Base-by-base conservation (phyloP, 106 monocot species). In the Dioscorea dumetorum region DNA sequence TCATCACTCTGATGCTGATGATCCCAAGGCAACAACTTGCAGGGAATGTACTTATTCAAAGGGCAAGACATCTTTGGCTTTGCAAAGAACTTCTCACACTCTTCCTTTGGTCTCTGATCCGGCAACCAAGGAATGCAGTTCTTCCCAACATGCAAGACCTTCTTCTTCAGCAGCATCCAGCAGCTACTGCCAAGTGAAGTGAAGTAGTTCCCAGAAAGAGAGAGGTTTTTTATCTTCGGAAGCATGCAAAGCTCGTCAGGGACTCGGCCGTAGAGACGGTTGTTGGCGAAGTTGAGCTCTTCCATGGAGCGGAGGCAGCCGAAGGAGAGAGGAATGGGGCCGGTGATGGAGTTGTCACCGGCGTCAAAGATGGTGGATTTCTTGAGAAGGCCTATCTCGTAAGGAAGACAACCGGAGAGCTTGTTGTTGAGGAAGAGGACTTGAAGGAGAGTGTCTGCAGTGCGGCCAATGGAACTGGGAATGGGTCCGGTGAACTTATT, bases 241-340 rank as follows among this genome's bases (percentile, higher is more conserved):
- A 14, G 19, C 66, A 24, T 53, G 74, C 81, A 88, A 12, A 84
- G 65, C 0, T 12, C 35, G 18, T 88, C 84, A 17, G 84, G 88
- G 48, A 88, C 70, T 17, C 19, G 14, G 3, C 84, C 88, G 76
- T 81, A 88, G 8, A 89, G 61, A 24, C 56, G 51, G 24, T 89
- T 89, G 3, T 64, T 72, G 5, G 89, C 89, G 34, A 89, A 70
- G 65, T 85, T 89, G 62, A 89, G 82, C 69, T 85, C 80, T 77
- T 90, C 77, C 1, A 85, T 53, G 17, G 68, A 77, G 16, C 1
- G 10, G 4, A 90, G 58, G 57, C 89, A 90, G 0, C 77, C 89
- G 66, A 90, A 85, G 20, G 85, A 71, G 14, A 12, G 8, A 0
- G 85, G 89, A 0, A 90, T 85, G 18, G 76, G 67, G 0, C 85